Evolutionary conservation across 2,329 filamentous ascomycete species (phyloP), one percentile per base, ranked within the genome.

Genomic region (Aureobasidium sp.): DNA sequence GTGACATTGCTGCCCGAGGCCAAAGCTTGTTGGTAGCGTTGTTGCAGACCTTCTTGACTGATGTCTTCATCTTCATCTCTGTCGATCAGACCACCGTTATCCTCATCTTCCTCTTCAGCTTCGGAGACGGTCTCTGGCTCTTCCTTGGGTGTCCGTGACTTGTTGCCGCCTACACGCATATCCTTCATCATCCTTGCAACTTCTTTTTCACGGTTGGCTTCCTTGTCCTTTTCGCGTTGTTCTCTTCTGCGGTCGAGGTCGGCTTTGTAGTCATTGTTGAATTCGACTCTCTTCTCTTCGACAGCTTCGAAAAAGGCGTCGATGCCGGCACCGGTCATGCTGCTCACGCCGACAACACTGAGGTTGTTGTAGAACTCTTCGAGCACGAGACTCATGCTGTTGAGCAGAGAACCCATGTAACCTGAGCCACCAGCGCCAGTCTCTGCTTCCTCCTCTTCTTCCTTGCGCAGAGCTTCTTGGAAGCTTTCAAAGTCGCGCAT

Each of bases 401-500:
- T 97, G 58, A 99, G 81, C 61, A 97, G 77, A 66, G 89, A 95
- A 60, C 90, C 88, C 94, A 99, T 97, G 77, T 99, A 99, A 14
- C 94, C 94, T 67, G 88, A 94, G 11, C 91, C 91, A 5, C 86
- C 84, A 11, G 84, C 82, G 27, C 75, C 81, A 10, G 84, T 86
- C 66, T 91, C 91, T 32, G 82, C 80, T 0, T 84, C 85, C 49
- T 91, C 91, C 8, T 82, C 80, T 61, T 88, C 85, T 70, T 97
- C 94, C 30, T 84, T 78, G 53, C 85, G 83, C 49, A 99, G 79
- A 0, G 95, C 93, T 16, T 85, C 85, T 73, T 97, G 94, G 77
- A 99, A 99, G 0, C 89, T 86, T 67, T 99, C 94, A 70, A 97
- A 99, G 74, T 99, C 93, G 6, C 92, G 96, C 94, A 99, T 99